Conservation (phyloP, 2,329 filamentous ascomycete genomes). For the Aspergillus proliferans region DNA sequence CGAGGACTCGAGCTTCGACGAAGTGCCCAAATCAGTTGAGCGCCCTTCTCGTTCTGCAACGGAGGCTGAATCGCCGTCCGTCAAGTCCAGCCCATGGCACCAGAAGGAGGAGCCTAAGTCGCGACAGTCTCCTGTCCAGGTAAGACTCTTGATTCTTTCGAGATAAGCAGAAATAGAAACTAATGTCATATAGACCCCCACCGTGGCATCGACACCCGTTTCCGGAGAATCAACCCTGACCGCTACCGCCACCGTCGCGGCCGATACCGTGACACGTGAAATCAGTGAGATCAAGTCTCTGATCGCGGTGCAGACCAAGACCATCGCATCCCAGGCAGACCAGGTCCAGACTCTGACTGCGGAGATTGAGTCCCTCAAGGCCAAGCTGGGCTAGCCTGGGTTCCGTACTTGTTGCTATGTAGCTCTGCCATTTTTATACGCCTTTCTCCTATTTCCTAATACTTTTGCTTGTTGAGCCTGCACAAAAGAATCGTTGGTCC, state of each 20-base stretch:
- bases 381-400: conserved; percentile 52
- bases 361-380: conserved; percentile 77
- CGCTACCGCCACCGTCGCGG: conserved; percentile 26
- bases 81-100: conserved; percentile 25
- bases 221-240: conserved; percentile 29
- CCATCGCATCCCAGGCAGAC: conserved; percentile 69
- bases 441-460: background rate
- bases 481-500: conserved; percentile 7
- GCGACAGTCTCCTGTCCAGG: conserved; percentile 18
- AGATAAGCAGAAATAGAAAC: background rate
- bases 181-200: conserved; percentile 11
- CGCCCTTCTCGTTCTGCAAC: conserved; percentile 41
- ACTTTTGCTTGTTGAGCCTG: background rate
- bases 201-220: conserved; percentile 29
- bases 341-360: conserved; percentile 64
- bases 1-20: conserved; percentile 78
- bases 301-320: conserved; percentile 68
- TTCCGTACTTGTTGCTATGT: background rate
- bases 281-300: conserved; percentile 72
- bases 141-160: conserved; percentile 7
- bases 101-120: conserved; percentile 23
- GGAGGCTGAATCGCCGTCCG: conserved; percentile 18
- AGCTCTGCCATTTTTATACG: conserved; percentile 1
- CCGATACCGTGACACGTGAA: conserved; percentile 56
- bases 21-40: conserved; percentile 68